These are phyloP conservation scores for Apiospora koreana DNA, from an alignment of 2,329 filamentous ascomycete species.

Conservation along the genomic window DNA sequence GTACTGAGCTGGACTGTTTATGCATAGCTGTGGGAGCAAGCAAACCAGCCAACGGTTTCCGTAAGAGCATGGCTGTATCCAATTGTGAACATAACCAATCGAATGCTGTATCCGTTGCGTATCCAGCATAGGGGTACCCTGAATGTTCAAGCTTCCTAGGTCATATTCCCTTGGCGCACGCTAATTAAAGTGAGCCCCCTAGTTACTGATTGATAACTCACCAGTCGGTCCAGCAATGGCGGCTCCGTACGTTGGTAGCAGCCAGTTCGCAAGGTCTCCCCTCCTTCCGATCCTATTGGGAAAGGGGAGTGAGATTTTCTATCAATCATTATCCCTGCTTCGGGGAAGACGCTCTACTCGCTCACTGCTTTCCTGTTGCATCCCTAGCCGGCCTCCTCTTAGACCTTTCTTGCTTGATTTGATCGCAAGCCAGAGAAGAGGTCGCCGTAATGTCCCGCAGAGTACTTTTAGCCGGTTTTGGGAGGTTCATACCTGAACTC, in stretches of 20 bases:
- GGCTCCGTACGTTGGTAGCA: background rate
- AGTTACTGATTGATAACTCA: too few relatives aligned
- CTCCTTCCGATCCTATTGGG: background rate
- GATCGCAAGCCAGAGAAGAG: background rate
- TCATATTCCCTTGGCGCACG: too few relatives aligned
- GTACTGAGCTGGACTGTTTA: too few relatives aligned
- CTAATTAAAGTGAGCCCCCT: too few relatives aligned
- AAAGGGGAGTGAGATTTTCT: background rate
- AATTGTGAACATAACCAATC: too few relatives aligned
- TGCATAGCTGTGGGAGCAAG: too few relatives aligned
- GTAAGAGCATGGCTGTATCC: too few relatives aligned
- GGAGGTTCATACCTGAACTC: background rate
- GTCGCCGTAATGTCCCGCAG: background rate
- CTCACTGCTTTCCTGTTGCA: background rate
- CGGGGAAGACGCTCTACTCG: background rate
- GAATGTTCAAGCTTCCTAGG: too few relatives aligned
- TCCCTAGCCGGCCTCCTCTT: background rate
- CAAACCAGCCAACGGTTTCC: too few relatives aligned
- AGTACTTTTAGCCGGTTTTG: background rate
- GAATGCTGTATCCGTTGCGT: too few relatives aligned
- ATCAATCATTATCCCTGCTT: background rate
- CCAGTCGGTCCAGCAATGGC: background rate
- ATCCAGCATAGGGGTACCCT: too few relatives aligned
- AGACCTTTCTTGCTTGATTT: background rate
- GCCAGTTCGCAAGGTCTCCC: background rate